These are phyloP conservation scores for Penicillium sp. DNA, from an alignment of 2,329 filamentous ascomycete genomes.

Conservation along the genomic window DNA sequence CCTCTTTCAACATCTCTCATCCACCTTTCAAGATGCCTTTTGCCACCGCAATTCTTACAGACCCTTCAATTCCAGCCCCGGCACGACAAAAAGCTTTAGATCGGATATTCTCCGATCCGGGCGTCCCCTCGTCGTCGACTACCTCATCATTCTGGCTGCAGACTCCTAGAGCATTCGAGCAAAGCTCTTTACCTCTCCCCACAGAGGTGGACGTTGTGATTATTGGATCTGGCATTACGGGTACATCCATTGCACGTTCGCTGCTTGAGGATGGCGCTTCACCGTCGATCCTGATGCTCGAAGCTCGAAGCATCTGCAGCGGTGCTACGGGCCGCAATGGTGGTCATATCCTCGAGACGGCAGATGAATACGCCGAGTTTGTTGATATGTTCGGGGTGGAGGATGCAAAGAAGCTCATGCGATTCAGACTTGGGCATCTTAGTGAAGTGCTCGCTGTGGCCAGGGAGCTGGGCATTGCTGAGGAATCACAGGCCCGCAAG, in stretches of 20 bases:
- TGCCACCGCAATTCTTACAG: slow-evolving; percentile 19
- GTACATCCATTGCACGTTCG: slow-evolving; percentile 25
- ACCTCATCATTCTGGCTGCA: slow-evolving; percentile 39
- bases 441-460: slow-evolving; percentile 22
- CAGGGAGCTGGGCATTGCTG: slow-evolving; percentile 22
- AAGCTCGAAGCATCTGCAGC: slow-evolving; percentile 34
- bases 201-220: slow-evolving; percentile 30
- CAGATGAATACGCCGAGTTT: slow-evolving; percentile 25
- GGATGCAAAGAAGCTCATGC: slow-evolving; percentile 20
- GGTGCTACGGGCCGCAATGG: slow-evolving; percentile 40
- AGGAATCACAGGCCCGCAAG: slow-evolving; percentile 26
- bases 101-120: slow-evolving; percentile 28
- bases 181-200: slow-evolving; percentile 22
- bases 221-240: slow-evolving; percentile 35
- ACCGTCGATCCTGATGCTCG: slow-evolving; percentile 28
- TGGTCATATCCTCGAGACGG: slow-evolving; percentile 33
- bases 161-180: slow-evolving; percentile 24
- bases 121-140: slow-evolving; percentile 27
- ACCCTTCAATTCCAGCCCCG: slow-evolving; percentile 17
- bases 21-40: slow-evolving; percentile 22
- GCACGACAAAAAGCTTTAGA: slow-evolving; percentile 27
- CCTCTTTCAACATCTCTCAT: neutral
- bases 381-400: slow-evolving; percentile 20
- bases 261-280: slow-evolving; percentile 19
- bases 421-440: slow-evolving; percentile 29